A percentile compares a stretch with the other conserved stretches of the same genome.
Evolutionary conservation across 345 rosid species (phyloP).

Genomic region (Lumnitzera racemosa): DNA sequence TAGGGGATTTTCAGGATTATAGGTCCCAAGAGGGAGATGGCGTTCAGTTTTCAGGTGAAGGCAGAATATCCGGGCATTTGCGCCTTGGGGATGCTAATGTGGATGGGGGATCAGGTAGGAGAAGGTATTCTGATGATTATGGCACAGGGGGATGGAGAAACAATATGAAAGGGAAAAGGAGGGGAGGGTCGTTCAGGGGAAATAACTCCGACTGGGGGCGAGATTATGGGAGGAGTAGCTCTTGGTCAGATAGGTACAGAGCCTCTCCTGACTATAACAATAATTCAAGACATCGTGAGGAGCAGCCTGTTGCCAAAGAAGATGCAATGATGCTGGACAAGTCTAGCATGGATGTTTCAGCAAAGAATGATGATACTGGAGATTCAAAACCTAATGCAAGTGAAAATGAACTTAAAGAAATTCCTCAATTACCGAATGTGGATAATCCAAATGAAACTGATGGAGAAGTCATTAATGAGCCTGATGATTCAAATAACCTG

Average conservation of each 20-base stretch:
- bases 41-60: constrained; percentile 29
- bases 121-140: constrained; percentile 59
- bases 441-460: constrained; percentile 24
- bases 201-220: constrained; percentile 55
- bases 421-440: constrained; percentile 38
- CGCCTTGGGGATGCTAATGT: constrained; percentile 41
- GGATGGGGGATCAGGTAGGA: constrained; percentile 37
- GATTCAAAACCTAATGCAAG: constrained; percentile 41
- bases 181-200: constrained; percentile 43
- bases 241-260: constrained; percentile 63
- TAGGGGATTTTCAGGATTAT: constrained; percentile 44
- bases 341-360: constrained; percentile 32
- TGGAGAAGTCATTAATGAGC: constrained; percentile 37
- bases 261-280: constrained; percentile 45
- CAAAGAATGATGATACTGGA: constrained; percentile 44
- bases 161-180: constrained; percentile 54
- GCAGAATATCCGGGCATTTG: constrained; percentile 41
- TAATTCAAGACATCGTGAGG: constrained; percentile 44
- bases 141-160: constrained; percentile 44
- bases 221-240: constrained; percentile 60
- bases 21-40: constrained; percentile 58
- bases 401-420: constrained; percentile 43
- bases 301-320: constrained; percentile 46
- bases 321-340: constrained; percentile 41
- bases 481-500: constrained; percentile 24